Evolutionary conservation across 2,329 filamentous ascomycete species (phyloP).

Genomic region (Pseudogymnoascus sp.): DNA sequence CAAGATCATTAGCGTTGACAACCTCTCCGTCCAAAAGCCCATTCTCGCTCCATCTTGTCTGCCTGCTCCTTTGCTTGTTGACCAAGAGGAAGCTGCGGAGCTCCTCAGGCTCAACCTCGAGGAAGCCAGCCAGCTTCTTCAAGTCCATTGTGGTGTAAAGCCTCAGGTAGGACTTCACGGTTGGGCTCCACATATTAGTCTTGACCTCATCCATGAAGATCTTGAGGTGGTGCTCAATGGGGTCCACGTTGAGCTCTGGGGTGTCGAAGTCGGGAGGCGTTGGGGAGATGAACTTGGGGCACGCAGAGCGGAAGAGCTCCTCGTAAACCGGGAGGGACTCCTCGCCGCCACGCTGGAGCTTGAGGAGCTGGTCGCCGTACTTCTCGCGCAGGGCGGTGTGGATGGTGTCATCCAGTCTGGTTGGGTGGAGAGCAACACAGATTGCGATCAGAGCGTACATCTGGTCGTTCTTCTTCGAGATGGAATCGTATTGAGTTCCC

Average conservation of each 20-base stretch:
- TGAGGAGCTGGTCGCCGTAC: conserved; percentile 96
- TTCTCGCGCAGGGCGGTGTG: conserved; percentile 97
- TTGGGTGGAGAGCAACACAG: conserved; percentile 96
- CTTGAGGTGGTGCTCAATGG: conserved; percentile 89
- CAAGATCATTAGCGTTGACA: conserved; percentile 87
- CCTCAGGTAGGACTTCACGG: conserved; percentile 95
- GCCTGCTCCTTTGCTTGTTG: conserved; percentile 97
- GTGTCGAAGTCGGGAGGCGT: conserved; percentile 97
- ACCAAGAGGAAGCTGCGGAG: conserved; percentile 88
- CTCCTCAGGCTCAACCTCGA: conserved; percentile 95
- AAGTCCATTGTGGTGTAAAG: conserved; percentile 99
- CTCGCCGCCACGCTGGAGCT: conserved; percentile 91
- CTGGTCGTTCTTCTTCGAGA: conserved; percentile 99
- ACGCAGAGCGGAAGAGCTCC: conserved; percentile 95
- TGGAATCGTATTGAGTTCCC: conserved; percentile 95
- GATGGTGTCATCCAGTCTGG: conserved; percentile 95
- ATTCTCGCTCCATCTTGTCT: conserved; percentile 87
- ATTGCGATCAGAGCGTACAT: conserved; percentile 99
- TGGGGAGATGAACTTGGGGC: conserved; percentile 98
- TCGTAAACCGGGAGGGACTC: conserved; percentile 95
- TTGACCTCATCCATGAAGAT: conserved; percentile 99
- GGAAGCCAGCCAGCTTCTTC: conserved; percentile 94
- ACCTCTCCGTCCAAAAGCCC: conserved; percentile 86
- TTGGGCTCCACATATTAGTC: conserved; percentile 97
- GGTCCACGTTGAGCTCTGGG: conserved; percentile 91